phyloP scores from a whole-genome alignment of 208 protist species.

The Porcisia hertigi region DNA sequence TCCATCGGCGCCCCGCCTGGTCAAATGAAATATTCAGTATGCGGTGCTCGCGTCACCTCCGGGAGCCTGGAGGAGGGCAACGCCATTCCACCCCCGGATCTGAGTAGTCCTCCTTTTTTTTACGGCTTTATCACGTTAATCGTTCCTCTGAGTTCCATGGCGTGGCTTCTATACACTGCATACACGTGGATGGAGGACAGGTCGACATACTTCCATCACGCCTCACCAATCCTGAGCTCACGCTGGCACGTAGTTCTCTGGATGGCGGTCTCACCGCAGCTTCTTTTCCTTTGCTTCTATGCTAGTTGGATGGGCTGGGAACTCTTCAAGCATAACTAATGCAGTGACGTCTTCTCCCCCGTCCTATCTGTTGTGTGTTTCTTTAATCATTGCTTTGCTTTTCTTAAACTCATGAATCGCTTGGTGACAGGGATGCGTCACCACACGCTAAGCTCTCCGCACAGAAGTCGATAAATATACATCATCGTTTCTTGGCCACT shows the following conservation, averaged over 20 bases:
- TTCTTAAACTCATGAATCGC: too few relatives aligned
- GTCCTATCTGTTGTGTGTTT: neutral
- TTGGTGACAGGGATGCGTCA: too few relatives aligned
- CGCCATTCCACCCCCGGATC: slow-evolving; percentile 19
- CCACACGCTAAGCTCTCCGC: too few relatives aligned
- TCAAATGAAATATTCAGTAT: slow-evolving; percentile 8
- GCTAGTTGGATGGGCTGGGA: slow-evolving; percentile 39
- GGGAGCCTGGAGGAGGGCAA: slow-evolving; percentile 12
- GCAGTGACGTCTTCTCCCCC: neutral
- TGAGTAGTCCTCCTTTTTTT: slow-evolving; percentile 16
- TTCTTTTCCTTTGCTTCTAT: slow-evolving; percentile 35
- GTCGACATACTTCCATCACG: slow-evolving; percentile 12
- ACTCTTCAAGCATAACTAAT: slow-evolving; percentile 34
- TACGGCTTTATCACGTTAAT: slow-evolving; percentile 31
- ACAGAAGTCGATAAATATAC: too few relatives aligned
- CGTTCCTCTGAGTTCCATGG: slow-evolving; percentile 16
- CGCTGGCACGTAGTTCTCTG: slow-evolving; percentile 35
- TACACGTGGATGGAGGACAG: slow-evolving; percentile 10
- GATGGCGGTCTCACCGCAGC: slow-evolving; percentile 27
- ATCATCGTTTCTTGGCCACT: too few relatives aligned
- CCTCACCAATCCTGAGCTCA: slow-evolving; percentile 24
- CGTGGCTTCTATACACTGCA: slow-evolving; percentile 27
- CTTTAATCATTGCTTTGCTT: neutral
- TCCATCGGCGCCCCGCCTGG: too few relatives aligned
- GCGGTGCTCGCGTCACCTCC: slow-evolving; percentile 2